Conservation (phyloP, 306 rosid genomes). For the Corylus americana region DNA sequence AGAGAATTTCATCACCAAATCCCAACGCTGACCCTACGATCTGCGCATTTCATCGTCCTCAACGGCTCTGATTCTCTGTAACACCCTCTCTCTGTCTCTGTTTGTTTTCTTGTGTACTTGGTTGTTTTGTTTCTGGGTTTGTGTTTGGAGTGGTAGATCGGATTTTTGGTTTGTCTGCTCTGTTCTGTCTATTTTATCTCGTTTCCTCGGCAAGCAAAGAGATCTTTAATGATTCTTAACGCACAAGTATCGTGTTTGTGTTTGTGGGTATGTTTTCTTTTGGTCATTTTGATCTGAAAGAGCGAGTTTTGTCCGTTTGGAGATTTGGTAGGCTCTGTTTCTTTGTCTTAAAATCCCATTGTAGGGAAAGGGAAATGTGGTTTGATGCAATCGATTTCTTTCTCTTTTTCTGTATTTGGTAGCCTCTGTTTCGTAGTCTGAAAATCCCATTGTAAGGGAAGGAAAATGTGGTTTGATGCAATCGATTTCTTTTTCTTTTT, state of each 20-base stretch:
- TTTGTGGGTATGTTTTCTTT: neutral
- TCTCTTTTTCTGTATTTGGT: neutral
- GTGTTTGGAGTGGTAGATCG: neutral
- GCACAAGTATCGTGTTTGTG: neutral
- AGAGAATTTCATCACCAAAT: neutral
- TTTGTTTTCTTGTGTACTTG: neutral
- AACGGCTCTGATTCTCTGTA: neutral
- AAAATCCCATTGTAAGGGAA: neutral
- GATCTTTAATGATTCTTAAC: neutral
- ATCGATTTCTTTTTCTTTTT: neutral
- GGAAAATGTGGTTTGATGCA: neutral
- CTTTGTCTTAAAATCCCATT: neutral
- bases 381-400: neutral
- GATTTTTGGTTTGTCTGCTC: neutral
- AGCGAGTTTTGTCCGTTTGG: neutral
- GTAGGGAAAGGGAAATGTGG: neutral
- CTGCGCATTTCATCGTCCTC: neutral
- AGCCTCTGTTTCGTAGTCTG: neutral
- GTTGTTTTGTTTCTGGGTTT: neutral
- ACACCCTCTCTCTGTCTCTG: neutral
- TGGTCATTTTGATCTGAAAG: neutral
- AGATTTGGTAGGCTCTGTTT: neutral
- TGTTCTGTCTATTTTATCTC: neutral
- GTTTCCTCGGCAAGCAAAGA: neutral
- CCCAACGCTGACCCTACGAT: neutral